Evolutionary conservation across 768 basidiomycete species (phyloP), one percentile per base, ranked within the genome.

Genomic region (Gautieria morchelliformis): DNA sequence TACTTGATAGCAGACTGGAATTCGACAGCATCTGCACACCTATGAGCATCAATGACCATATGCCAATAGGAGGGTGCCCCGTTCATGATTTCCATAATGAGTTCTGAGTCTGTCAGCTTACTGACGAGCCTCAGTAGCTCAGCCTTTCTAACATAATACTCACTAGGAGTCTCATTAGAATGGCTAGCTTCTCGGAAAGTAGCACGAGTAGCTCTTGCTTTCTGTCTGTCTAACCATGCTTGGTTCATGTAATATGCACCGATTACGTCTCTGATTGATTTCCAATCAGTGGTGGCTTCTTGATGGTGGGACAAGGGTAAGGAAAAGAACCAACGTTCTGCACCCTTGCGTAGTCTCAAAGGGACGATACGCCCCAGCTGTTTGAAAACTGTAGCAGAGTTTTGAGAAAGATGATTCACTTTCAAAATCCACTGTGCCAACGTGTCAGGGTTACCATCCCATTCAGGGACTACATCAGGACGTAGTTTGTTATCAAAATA

Each of bases 71-170:
- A 15, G 0, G 72, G 72, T 27, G 67, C 70, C 3, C 67, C 67
- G 12, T 65, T 64, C 71, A 72, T 71, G 17, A 74, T 63, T 50
- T 72, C 68, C 15, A 63, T 59, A 14, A 74, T 74, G 2, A 70
- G n/a, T 49, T 72, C 70, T 1, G 65, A 60, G 44, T 72, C 69
- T 3, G 57, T 53, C 39, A 59, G 40, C 2, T 59, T 44, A 42
- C 57, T 55, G 9, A 61, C 60, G 7, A 62, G 45, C 3, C 45
- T 49, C 27, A 67, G 52, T 15, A 71, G 57, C 20, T 68, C 67
- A 1, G 53, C 27, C 48, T 73, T 73, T 0, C 70, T 61, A 45
- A 72, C 70, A 60, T 61, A 70, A 51, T 71, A 73, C 17, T 72
- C 64, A 51, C 70, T 71, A 0, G 72, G 72, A 1, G 61, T 66